A percentile compares a stretch with the other conserved stretches of the same genome.
Evolutionary conservation across 2,329 filamentous ascomycete genomes (phyloP).

Genomic region (Diaporthe nobilis): DNA sequence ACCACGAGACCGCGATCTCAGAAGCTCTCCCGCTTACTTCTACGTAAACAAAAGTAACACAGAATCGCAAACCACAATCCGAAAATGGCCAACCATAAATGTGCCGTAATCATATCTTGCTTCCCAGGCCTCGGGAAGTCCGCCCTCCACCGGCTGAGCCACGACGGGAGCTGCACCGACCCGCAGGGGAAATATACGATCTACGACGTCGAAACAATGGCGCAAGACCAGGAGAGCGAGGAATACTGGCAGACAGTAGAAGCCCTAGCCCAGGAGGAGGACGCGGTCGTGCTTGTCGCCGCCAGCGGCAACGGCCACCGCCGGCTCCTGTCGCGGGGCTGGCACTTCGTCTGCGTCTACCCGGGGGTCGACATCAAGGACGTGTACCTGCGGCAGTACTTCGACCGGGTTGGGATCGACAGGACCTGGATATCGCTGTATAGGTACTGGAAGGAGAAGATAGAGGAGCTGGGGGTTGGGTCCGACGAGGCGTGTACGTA

Average conservation of each 20-base stretch:
- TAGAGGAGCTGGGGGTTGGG: background rate
- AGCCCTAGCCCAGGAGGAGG: background rate
- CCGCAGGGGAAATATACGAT: background rate
- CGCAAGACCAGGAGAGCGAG: background rate
- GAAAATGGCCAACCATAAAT: background rate
- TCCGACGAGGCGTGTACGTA: background rate
- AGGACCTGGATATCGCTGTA: background rate
- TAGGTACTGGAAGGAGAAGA: background rate
- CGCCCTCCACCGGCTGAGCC: background rate
- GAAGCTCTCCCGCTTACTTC: background rate
- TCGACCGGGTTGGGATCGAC: background rate
- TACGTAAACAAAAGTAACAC: background rate
- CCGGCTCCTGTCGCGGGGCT: background rate
- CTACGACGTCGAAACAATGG: background rate
- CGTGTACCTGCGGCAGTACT: background rate
- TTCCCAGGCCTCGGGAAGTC: background rate
- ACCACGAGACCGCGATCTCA: background rate
- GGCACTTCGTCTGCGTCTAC: background rate
- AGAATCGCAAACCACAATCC: background rate
- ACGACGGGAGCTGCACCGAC: background rate
- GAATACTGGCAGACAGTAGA: background rate
- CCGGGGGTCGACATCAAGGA: background rate
- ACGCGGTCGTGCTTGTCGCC: background rate
- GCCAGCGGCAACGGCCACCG: background rate
- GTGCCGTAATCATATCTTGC: background rate